phyloP scores from a whole-genome alignment of 352 stramenopile species.

The Phytophthora sp. region DNA sequence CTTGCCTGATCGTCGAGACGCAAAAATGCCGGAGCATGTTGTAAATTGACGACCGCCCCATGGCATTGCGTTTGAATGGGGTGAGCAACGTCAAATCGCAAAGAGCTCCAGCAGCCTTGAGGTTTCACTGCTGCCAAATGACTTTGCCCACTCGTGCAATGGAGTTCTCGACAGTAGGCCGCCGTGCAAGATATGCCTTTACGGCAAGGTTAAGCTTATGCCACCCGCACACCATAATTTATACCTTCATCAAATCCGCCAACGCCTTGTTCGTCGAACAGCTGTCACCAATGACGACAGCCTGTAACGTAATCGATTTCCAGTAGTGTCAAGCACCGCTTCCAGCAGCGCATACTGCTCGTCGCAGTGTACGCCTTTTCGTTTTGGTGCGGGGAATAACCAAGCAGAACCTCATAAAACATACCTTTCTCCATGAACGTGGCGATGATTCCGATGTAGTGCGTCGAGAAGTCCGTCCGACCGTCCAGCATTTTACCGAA shows the following conservation, averaged over 20 bases:
- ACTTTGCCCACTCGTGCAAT: background rate
- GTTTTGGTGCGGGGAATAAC: background rate
- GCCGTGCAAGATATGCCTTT: background rate
- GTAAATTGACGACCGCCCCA: background rate
- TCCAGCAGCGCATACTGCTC: background rate
- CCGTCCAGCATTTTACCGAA: background rate
- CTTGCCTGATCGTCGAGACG: background rate
- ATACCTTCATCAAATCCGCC: background rate
- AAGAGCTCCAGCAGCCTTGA: conserved; percentile 1
- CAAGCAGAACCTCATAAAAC: background rate
- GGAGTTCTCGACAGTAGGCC: background rate
- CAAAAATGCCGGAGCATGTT: conserved; percentile 3
- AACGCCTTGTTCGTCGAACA: background rate
- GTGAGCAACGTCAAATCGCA: background rate
- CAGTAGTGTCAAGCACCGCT: background rate
- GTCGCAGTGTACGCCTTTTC: background rate
- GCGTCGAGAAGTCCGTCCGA: background rate
- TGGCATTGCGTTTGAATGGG: background rate
- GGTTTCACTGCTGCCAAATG: background rate
- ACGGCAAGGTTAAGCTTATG: background rate
- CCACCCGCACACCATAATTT: background rate
- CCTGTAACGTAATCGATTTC: background rate
- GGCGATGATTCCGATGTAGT: background rate
- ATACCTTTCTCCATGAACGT: background rate
- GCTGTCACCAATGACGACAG: background rate